A percentile compares a stretch with the other conserved stretches of the same genome.
These are phyloP conservation scores for Capsicum pubescens DNA, from an alignment of 257 asterid species.

Conservation along the genomic window DNA sequence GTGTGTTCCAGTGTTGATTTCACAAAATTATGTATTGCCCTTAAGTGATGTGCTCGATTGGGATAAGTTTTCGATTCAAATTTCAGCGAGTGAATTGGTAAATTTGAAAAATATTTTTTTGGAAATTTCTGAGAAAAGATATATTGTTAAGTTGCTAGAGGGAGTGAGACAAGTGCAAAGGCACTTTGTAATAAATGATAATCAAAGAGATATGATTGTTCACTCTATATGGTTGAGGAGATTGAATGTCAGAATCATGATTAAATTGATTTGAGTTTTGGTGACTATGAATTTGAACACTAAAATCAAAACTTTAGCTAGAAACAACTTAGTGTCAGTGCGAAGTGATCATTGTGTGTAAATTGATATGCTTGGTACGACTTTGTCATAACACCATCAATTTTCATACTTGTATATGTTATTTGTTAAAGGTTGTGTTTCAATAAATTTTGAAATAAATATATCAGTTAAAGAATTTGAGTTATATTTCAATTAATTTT, in stretches of 20 bases:
- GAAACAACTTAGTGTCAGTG: too few species aligned
- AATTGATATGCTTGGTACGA: too few species aligned
- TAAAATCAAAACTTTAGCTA: too few species aligned
- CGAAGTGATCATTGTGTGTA: too few species aligned
- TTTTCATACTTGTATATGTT: too few species aligned
- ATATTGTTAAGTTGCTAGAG: slow-evolving; percentile 50
- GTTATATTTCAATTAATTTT: too few species aligned
- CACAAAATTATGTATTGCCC: slow-evolving; percentile 53
- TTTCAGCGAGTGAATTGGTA: slow-evolving; percentile 52
- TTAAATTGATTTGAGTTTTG: too few species aligned
- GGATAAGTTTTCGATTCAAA: slow-evolving; percentile 51
- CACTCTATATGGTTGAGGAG: slow-evolving; percentile 81
- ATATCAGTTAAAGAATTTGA: too few species aligned
- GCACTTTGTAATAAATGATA: slow-evolving; percentile 65
- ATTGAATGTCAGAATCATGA: slow-evolving; percentile 38
- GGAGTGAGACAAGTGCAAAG: slow-evolving; percentile 60
- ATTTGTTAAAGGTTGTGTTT: too few species aligned
- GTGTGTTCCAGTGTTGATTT: slow-evolving; percentile 67
- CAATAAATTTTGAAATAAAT: too few species aligned
- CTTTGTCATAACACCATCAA: too few species aligned
- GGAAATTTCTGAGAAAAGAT: slow-evolving; percentile 53
- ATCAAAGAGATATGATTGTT: slow-evolving; percentile 60
- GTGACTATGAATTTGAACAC: too few species aligned
- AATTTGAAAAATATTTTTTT: slow-evolving; percentile 49
- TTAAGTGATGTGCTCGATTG: slow-evolving; percentile 67